A percentile compares a stretch with the other conserved stretches of the same genome.
Conservation (phyloP, 192 early-diverging fungal species). For the Coemansia sp. region DNA sequence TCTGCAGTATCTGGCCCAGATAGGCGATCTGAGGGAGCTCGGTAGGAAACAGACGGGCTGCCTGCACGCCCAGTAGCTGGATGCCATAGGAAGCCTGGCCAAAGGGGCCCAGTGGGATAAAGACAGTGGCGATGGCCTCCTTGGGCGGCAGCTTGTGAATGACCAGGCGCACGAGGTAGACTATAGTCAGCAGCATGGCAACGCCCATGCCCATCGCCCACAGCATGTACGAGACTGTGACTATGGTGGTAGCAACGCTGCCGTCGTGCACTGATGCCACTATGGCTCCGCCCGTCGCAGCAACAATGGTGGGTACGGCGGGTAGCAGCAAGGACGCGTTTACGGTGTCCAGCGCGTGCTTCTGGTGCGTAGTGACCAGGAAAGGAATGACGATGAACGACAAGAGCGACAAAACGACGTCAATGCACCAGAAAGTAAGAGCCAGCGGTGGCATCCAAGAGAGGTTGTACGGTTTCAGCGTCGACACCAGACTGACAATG, state of each 20-base stretch:
- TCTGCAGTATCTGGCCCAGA: slow-evolving; percentile 32
- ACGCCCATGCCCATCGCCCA: slow-evolving; percentile 53
- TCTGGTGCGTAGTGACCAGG: slow-evolving; percentile 42
- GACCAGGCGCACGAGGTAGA: slow-evolving; percentile 53
- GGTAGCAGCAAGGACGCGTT: slow-evolving; percentile 54
- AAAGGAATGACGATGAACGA: slow-evolving; percentile 44
- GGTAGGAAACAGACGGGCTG: slow-evolving; percentile 29
- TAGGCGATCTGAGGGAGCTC: slow-evolving; percentile 24
- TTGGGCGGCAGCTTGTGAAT: slow-evolving; percentile 54
- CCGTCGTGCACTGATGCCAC: slow-evolving; percentile 24
- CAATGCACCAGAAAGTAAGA: slow-evolving; percentile 51
- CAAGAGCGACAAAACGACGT: slow-evolving; percentile 34
- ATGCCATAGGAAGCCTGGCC: slow-evolving; percentile 55
- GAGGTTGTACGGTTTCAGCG: slow-evolving; percentile 15
- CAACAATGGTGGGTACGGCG: slow-evolving; percentile 54
- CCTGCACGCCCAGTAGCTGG: slow-evolving; percentile 45
- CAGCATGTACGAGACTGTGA: slow-evolving; percentile 49
- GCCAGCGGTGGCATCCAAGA: slow-evolving; percentile 43
- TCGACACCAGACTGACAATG: slow-evolving; percentile 25
- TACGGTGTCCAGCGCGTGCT: slow-evolving; percentile 40
- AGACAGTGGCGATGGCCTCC: slow-evolving; percentile 52
- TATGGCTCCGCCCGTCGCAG: slow-evolving; percentile 42
- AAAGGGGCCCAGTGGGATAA: slow-evolving; percentile 57
- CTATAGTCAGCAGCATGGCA: slow-evolving; percentile 40
- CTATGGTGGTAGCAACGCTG: slow-evolving; percentile 13